These are phyloP conservation scores for Tetrapisispora pingtungensis DNA, from an alignment of 805 yeast genomes.

Conservation along the genomic window DNA sequence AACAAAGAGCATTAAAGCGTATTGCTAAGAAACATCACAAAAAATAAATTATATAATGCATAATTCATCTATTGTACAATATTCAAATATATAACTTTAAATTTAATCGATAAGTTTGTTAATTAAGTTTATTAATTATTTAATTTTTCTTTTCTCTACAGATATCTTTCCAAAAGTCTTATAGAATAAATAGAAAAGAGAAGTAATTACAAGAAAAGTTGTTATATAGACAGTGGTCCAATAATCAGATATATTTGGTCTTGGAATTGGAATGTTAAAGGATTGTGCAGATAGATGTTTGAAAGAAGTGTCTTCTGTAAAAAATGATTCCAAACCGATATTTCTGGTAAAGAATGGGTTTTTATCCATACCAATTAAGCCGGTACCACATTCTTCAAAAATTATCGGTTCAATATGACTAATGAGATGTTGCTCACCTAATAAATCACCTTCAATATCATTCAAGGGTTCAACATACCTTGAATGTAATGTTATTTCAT, in stretches of 20 bases:
- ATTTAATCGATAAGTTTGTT: not conserved
- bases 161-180: slow-evolving; percentile 8
- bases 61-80: slow-evolving; percentile 1
- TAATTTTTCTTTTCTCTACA: not conserved
- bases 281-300: slow-evolving; percentile 23
- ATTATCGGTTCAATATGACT: slow-evolving; percentile 31
- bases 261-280: slow-evolving; percentile 34
- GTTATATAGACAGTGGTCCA: slow-evolving; percentile 30
- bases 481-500: slow-evolving; percentile 39
- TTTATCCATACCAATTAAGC: slow-evolving; percentile 12
- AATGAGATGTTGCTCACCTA: slow-evolving; percentile 6
- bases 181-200: slow-evolving; percentile 27
- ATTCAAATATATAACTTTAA: slow-evolving; percentile 1
- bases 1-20: slow-evolving; percentile 84
- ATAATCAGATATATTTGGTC: slow-evolving; percentile 28
- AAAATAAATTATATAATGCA: slow-evolving; percentile 27
- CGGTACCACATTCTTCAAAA: slow-evolving; percentile 42
- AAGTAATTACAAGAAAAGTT: slow-evolving; percentile 26
- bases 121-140: not conserved
- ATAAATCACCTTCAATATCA: not conserved
- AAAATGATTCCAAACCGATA: slow-evolving; percentile 38
- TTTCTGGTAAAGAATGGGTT: slow-evolving; percentile 34
- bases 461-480: slow-evolving; percentile 38
- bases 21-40: slow-evolving; percentile 72
- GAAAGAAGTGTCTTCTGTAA: slow-evolving; percentile 38